Percentiles rank a stretch among this genome's conserved stretches.
phyloP scores from a whole-genome alignment of 192 early-diverging fungal genomes.

The Dispira parvispora region DNA sequence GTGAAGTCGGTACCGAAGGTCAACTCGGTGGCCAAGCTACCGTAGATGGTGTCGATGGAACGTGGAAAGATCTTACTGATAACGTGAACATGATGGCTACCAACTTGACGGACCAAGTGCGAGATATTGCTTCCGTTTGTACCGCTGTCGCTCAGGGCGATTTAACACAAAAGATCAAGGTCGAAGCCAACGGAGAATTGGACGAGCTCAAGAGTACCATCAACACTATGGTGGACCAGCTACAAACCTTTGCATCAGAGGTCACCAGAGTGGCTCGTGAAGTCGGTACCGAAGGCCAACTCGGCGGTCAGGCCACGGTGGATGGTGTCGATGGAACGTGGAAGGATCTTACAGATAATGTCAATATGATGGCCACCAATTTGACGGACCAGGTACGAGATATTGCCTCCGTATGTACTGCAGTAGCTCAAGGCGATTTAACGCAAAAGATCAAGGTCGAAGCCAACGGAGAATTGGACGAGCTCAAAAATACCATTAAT shows the following conservation, averaged over 20 bases:
- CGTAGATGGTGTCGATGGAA: constrained; percentile 32
- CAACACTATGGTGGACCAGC: constrained; percentile 34
- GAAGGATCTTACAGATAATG: constrained; percentile 37
- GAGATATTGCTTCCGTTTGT: constrained; percentile 35
- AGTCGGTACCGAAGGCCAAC: constrained; percentile 50
- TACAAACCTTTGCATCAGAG: constrained; percentile 39
- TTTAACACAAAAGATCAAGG: constrained; percentile 20
- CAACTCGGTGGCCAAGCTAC: constrained; percentile 36
- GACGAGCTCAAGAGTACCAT: constrained; percentile 20
- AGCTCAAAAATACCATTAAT: constrained; percentile 28
- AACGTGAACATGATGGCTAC: constrained; percentile 42
- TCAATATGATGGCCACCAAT: constrained; percentile 30
- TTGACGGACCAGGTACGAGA: constrained; percentile 34
- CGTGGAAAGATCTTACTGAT: constrained; percentile 35
- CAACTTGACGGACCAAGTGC: constrained; percentile 36
- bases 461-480: constrained; percentile 27
- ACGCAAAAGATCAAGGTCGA: constrained; percentile 22
- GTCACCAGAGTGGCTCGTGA: constrained; percentile 52
- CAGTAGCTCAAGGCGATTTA: constrained; percentile 27
- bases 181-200: constrained; percentile 22
- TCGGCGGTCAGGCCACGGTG: constrained; percentile 44
- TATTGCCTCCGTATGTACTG: constrained; percentile 24
- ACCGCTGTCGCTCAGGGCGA: constrained; percentile 36
- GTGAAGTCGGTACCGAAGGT: constrained; percentile 38
- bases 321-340: constrained; percentile 32